A percentile compares a stretch with the other conserved stretches of the same genome.
Evolutionary conservation across 2,329 filamentous ascomycete genomes (phyloP).

Genomic region (Penicillium sp.): DNA sequence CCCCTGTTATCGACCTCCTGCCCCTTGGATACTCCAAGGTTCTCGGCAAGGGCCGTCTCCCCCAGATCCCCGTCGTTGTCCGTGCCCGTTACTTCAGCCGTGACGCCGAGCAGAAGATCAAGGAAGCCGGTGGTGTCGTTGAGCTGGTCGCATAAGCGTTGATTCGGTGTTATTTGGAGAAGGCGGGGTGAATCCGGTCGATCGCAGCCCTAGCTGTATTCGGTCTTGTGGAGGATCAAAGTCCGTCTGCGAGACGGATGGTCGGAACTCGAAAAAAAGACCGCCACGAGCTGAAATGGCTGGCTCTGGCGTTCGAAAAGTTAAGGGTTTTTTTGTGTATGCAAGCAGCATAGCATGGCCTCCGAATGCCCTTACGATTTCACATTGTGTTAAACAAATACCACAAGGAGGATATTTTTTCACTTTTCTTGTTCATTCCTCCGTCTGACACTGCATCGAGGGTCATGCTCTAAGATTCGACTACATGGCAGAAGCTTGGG

Average conservation of each 20-base stretch:
- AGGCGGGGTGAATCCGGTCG: constrained; percentile 26
- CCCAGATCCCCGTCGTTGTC: constrained; percentile 87
- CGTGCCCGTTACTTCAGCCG: constrained; percentile 92
- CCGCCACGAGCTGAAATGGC: constrained; percentile 26
- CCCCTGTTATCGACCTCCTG: constrained; percentile 96
- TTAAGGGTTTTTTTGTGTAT: constrained; percentile 34
- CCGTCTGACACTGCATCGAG: too few species aligned
- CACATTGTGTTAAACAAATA: constrained; percentile 35
- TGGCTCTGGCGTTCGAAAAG: constrained; percentile 31
- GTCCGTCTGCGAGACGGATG: constrained; percentile 22
- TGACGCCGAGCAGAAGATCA: constrained; percentile 98
- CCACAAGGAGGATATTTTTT: constrained; percentile 31
- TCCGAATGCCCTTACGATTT: constrained; percentile 37
- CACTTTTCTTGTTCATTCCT: constrained; percentile 7
- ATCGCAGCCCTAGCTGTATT: constrained; percentile 28
- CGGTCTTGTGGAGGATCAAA: constrained; percentile 29
- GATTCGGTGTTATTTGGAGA: constrained; percentile 25
- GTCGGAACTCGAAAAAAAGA: constrained; percentile 29
- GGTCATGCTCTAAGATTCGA: too few species aligned
- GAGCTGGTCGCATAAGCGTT: constrained; percentile 80
- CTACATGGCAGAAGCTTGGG: too few species aligned
- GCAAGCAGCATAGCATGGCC: constrained; percentile 34
- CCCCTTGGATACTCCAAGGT: constrained; percentile 97
- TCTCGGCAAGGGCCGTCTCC: constrained; percentile 94
- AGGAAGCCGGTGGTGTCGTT: constrained; percentile 89